These are phyloP conservation scores for Paramecium primaurelia DNA, from an alignment of 73 alveolate genomes.

Conservation along the genomic window DNA sequence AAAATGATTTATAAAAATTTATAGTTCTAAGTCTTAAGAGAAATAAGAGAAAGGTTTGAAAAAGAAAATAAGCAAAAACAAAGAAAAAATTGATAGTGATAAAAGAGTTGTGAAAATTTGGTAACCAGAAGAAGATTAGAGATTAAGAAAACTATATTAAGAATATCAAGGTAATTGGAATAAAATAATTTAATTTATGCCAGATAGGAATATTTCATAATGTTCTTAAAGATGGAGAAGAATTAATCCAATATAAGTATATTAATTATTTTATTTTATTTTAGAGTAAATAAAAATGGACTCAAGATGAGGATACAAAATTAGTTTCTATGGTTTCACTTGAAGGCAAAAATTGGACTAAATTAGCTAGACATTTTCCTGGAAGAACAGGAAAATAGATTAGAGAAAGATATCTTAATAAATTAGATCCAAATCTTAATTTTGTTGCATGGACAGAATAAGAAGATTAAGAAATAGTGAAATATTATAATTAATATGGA, in stretches of 20 bases:
- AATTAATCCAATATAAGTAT: not conserved
- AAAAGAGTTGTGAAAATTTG: constrained; percentile 49
- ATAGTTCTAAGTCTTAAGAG: not conserved
- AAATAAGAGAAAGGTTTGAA: not conserved
- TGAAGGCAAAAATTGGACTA: constrained; percentile 41
- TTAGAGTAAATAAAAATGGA: not conserved
- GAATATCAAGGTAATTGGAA: not conserved
- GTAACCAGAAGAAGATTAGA: constrained; percentile 53
- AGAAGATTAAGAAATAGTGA: constrained; percentile 68
- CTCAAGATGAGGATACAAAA: not conserved
- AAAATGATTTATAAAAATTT: not conserved
- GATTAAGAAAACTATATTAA: not conserved
- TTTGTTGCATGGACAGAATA: constrained; percentile 86
- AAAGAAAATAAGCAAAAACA: not conserved
- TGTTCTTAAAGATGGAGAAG: constrained; percentile 49
- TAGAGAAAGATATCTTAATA: constrained; percentile 97
- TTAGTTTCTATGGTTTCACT: not conserved
- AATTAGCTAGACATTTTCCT: constrained; percentile 22
- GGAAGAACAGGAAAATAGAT: constrained; percentile 82
- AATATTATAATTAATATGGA: not conserved
- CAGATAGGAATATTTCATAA: not conserved
- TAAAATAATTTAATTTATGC: not conserved
- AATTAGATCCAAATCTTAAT: constrained; percentile 90
- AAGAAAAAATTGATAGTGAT: not conserved
- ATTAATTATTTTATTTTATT: not conserved